Conservation (phyloP, 371 early-diverging fungal genomes). For the Mucor plumbeus region DNA sequence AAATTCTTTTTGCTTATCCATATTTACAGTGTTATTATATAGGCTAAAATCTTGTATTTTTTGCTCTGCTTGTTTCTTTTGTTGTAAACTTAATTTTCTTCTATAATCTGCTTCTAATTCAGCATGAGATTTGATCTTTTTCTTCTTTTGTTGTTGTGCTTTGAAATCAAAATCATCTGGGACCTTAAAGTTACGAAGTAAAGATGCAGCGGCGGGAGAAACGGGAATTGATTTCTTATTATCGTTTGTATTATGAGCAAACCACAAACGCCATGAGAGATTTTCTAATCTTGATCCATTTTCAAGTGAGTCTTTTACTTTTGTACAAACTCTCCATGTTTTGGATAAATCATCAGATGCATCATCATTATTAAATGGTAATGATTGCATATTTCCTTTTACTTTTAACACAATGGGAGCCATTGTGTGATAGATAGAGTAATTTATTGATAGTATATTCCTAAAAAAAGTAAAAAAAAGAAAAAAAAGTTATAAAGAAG, state of each 20-base stretch:
- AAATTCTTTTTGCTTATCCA: constrained; percentile 30
- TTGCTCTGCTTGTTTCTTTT: constrained; percentile 28
- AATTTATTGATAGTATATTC: background rate
- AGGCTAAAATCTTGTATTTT: constrained; percentile 14
- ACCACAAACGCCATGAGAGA: constrained; percentile 88
- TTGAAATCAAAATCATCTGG: constrained; percentile 35
- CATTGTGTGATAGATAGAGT: constrained; percentile 43
- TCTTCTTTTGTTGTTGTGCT: constrained; percentile 16
- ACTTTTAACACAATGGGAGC: constrained; percentile 77
- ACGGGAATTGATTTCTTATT: constrained; percentile 17
- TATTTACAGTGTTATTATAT: background rate
- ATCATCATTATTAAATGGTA: constrained; percentile 69
- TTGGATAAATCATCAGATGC: constrained; percentile 73
- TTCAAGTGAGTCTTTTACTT: constrained; percentile 86
- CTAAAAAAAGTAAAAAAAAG: background rate
- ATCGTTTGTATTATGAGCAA: constrained; percentile 69
- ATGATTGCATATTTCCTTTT: constrained; percentile 71
- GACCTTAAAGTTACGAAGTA: constrained; percentile 24
- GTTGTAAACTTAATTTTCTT: constrained; percentile 23
- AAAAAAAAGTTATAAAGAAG: constrained; percentile 12
- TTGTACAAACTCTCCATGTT: constrained; percentile 85
- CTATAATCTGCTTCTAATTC: constrained; percentile 25
- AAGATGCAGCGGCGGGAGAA: constrained; percentile 8
- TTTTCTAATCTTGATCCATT: constrained; percentile 87
- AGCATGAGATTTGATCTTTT: constrained; percentile 11